Conservation (phyloP, 345 rosid species). For the Hibiscus syriacus region DNA sequence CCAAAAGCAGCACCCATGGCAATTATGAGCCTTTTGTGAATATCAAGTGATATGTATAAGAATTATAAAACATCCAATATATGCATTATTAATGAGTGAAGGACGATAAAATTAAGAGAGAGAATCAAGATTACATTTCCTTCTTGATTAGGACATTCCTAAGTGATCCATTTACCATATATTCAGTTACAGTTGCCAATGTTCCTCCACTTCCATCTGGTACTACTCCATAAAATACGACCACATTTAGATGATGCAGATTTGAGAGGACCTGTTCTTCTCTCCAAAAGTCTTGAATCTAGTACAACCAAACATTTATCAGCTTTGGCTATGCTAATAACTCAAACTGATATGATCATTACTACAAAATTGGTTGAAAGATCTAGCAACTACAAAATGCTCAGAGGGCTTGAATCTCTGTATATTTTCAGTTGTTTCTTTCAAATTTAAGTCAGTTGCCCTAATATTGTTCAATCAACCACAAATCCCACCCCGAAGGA, state of each 20-base stretch:
- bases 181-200: constrained; percentile 66
- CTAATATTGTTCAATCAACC: not conserved
- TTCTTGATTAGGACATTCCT: constrained; percentile 56
- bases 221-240: constrained; percentile 64
- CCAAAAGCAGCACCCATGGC: constrained; percentile 81
- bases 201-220: constrained; percentile 68
- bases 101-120: not conserved
- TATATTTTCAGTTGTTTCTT: not conserved
- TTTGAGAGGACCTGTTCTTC: constrained; percentile 69
- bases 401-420: too few relatives aligned
- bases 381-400: not conserved
- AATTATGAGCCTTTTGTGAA: constrained; percentile 41
- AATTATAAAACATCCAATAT: not conserved
- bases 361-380: not conserved
- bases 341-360: not conserved
- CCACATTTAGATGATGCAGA: constrained; percentile 72
- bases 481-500: not conserved
- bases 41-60: constrained; percentile 43
- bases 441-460: not conserved
- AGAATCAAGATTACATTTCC: constrained; percentile 30
- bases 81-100: not conserved
- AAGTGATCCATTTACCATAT: constrained; percentile 70
- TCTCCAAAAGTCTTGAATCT: constrained; percentile 70
- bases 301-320: constrained; percentile 6
- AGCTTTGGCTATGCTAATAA: constrained; percentile 2